Conservation (phyloP, 1,139 yeast species). For the Hanseniaspora gamundiae region DNA sequence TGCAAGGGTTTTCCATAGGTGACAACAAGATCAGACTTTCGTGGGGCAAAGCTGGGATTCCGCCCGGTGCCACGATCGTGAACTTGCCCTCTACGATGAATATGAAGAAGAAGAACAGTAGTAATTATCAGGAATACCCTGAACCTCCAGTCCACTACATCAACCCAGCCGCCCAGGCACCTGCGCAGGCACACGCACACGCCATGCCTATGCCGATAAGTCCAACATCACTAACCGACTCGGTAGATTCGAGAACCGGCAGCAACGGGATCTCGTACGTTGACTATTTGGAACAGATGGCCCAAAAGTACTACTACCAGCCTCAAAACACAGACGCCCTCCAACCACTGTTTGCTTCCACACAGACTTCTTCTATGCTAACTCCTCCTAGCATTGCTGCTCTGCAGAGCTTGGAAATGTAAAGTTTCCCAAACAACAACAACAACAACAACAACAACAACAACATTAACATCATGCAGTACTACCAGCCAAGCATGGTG, state of each 20-base stretch:
- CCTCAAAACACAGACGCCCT: background rate
- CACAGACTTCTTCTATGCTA: too few species aligned
- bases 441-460: background rate
- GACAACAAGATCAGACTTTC: conserved; percentile 75
- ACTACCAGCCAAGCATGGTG: background rate
- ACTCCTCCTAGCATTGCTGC: too few species aligned
- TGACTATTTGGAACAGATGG: background rate
- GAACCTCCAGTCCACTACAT: conserved; percentile 5
- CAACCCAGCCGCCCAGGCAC: background rate
- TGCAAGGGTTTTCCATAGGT: conserved; percentile 89
- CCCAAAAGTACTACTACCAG: background rate
- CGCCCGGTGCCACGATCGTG: background rate
- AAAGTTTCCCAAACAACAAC: background rate
- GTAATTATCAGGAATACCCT: conserved; percentile 9
- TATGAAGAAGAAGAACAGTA: conserved; percentile 2
- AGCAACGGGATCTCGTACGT: background rate
- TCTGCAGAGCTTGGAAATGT: too few species aligned
- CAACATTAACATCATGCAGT: background rate
- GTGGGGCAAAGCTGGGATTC: conserved; percentile 54
- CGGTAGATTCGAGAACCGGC: background rate
- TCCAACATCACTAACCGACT: background rate
- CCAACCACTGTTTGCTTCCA: too few species aligned
- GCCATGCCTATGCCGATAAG: background rate
- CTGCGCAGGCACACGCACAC: background rate
- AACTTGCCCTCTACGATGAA: background rate